These are phyloP conservation scores for Euptelea pleiosperma DNA, from an alignment of 164 flowering plant genomes.

Conservation along the genomic window DNA sequence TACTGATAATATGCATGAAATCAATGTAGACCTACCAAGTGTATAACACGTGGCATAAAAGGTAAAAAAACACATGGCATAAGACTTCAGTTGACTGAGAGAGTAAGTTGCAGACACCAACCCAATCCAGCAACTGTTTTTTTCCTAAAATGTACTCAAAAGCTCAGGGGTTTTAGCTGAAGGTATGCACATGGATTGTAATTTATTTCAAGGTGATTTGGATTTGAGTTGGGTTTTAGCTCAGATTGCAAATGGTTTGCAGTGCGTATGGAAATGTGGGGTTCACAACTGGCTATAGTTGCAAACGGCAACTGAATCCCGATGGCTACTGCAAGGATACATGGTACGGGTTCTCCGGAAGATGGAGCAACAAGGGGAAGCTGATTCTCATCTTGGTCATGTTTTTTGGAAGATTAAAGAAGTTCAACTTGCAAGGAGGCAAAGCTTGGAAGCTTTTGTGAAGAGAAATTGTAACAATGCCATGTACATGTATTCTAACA, in stretches of 20 bases:
- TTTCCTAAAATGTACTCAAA: no score
- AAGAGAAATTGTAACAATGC: neutral
- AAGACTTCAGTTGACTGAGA: neutral
- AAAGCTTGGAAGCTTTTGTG: slow-evolving; percentile 51
- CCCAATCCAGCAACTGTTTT: no score
- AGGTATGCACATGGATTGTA: neutral
- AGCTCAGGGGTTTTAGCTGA: no score
- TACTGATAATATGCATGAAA: no score
- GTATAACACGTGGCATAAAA: no score
- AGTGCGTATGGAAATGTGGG: slow-evolving; percentile 87
- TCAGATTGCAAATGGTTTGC: slow-evolving; percentile 14
- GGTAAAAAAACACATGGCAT: no score
- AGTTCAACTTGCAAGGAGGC: slow-evolving; percentile 48
- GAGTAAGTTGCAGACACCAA: neutral
- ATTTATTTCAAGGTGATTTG: neutral
- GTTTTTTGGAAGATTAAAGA: slow-evolving; percentile 70
- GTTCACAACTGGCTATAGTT: slow-evolving; percentile 64
- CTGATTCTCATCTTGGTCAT: slow-evolving; percentile 53
- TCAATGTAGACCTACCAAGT: no score
- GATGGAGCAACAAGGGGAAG: slow-evolving; percentile 63
- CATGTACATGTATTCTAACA: neutral
- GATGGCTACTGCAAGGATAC: slow-evolving; percentile 37
- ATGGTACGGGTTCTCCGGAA: slow-evolving; percentile 56
- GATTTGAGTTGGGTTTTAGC: neutral
- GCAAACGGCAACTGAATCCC: slow-evolving; percentile 31